phyloP scores from a whole-genome alignment of 345 rosid species.

The Erodium maritimum region DNA sequence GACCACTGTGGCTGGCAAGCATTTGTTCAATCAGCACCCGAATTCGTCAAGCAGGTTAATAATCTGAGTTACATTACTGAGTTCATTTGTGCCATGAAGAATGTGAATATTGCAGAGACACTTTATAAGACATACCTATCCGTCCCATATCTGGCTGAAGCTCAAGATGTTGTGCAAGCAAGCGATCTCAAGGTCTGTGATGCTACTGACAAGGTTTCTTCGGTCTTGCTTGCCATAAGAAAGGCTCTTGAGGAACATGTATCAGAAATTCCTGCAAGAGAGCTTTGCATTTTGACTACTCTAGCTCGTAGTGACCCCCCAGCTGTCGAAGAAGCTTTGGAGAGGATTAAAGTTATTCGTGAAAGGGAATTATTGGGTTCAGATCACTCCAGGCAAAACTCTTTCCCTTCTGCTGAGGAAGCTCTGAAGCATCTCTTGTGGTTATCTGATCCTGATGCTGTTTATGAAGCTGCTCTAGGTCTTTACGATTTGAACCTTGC shows the following conservation, averaged over 20 bases:
- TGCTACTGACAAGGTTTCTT: slow-evolving; percentile 52
- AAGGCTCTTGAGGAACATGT: slow-evolving; percentile 69
- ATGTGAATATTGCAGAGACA: slow-evolving; percentile 58
- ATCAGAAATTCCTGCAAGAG: slow-evolving; percentile 79
- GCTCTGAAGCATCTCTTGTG: slow-evolving; percentile 87
- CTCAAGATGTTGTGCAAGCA: slow-evolving; percentile 25
- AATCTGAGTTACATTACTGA: slow-evolving; percentile 83
- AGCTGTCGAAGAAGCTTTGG: slow-evolving; percentile 70
- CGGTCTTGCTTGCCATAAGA: slow-evolving; percentile 71
- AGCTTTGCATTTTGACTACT: slow-evolving; percentile 90
- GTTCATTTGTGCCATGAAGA: slow-evolving; percentile 77
- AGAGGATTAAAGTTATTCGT: slow-evolving; percentile 79
- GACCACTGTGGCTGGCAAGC: slow-evolving; percentile 78
- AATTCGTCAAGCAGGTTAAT: slow-evolving; percentile 70
- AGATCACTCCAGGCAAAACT: slow-evolving; percentile 38
- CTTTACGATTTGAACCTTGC: slow-evolving; percentile 93
- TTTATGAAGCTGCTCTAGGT: slow-evolving; percentile 90
- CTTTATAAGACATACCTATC: slow-evolving; percentile 46
- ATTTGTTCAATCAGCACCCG: slow-evolving; percentile 61
- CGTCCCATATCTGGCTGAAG: slow-evolving; percentile 26
- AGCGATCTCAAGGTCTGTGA: slow-evolving; percentile 18
- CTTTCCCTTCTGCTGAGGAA: slow-evolving; percentile 87
- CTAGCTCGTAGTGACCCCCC: slow-evolving; percentile 91
- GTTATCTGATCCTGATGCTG: slow-evolving; percentile 88
- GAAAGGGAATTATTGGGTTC: slow-evolving; percentile 67